Percentiles rank a stretch among this genome's conserved stretches.
phyloP scores from a whole-genome alignment of 441 rosid genomes.

The Theobroma grandiflorum region DNA sequence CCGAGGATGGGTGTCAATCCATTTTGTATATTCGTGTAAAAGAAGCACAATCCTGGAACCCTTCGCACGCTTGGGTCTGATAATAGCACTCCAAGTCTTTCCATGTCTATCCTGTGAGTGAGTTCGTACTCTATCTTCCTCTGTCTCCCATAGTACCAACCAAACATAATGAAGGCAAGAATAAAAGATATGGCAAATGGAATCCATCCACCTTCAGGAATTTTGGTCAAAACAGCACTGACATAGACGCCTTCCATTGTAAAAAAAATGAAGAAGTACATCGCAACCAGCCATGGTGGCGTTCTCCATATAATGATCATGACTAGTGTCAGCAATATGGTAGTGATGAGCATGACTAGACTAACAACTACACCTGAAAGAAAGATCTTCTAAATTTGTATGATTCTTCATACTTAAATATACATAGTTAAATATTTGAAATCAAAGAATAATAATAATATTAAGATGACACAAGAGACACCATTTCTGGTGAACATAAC shows the following conservation, averaged over 20 bases:
- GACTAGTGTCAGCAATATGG: constrained; percentile 57
- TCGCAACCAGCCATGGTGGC: constrained; percentile 41
- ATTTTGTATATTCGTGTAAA: constrained; percentile 70
- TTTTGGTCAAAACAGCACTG: constrained; percentile 66
- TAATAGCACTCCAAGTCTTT: constrained; percentile 47
- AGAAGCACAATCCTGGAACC: constrained; percentile 72
- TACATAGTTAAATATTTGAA: neutral
- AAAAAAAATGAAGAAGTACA: constrained; percentile 57
- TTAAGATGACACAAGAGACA: neutral
- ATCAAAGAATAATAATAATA: too few species aligned
- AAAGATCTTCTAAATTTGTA: constrained; percentile 14
- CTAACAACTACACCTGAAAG: constrained; percentile 74
- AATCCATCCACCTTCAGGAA: constrained; percentile 76
- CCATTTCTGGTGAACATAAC: neutral
- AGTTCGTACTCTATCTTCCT: constrained; percentile 68
- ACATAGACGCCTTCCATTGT: constrained; percentile 73
- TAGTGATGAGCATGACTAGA: constrained; percentile 73
- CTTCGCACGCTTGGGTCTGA: constrained; percentile 59
- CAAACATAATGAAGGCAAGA: constrained; percentile 71
- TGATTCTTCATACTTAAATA: too few species aligned
- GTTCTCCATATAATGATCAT: constrained; percentile 77
- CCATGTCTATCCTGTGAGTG: constrained; percentile 54
- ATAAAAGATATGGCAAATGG: constrained; percentile 70
- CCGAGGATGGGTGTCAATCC: constrained; percentile 71
- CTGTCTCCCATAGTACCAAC: constrained; percentile 77